A percentile compares a stretch with the other conserved stretches of the same genome.
phyloP scores from a whole-genome alignment of 345 rosid genomes.

The sweet orange (Citrus sinensis) region DVS_A1.0 CM039166.1:10288001-10288500 shows the following conservation, averaged over 20 bases:
- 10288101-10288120: conserved; percentile 72
- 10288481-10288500: conserved; percentile 39
- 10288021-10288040: conserved; percentile 62
- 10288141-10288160: conserved; percentile 52
- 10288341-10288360: conserved; percentile 54
- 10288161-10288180: conserved; percentile 58
- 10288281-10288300: conserved; percentile 56
- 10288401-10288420: conserved; percentile 62
- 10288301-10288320: conserved; percentile 36
- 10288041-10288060: conserved; percentile 66
- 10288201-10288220: conserved; percentile 36
- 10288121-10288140: conserved; percentile 57
- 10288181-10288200: conserved; percentile 44
- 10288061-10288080: conserved; percentile 68
- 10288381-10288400: conserved; percentile 52
- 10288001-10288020: conserved; percentile 65
- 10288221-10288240: conserved; percentile 71
- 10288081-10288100: conserved; percentile 70
- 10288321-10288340: conserved; percentile 39
- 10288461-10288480: conserved; percentile 44
- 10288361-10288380: conserved; percentile 52
- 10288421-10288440: conserved; percentile 57
- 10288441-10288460: conserved; percentile 50
- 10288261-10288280: conserved; percentile 73
- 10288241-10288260: conserved; percentile 67